A percentile compares a stretch with the other conserved stretches of the same genome.
Conservation (phyloP, 2,329 filamentous ascomycete species). For the Sordariomycetes sp. region DNA sequence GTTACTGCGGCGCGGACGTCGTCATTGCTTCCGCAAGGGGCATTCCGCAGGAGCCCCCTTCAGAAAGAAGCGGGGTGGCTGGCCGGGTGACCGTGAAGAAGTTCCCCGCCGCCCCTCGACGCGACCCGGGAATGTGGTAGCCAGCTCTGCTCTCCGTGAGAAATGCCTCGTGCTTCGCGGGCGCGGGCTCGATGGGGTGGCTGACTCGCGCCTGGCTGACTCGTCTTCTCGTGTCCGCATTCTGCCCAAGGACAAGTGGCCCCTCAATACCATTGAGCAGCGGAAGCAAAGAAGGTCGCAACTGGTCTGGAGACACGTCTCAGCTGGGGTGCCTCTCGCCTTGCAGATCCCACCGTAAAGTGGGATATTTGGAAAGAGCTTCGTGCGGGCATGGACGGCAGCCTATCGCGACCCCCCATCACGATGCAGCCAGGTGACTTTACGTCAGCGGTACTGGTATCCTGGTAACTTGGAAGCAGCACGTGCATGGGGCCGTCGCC, state of each 20-base stretch:
- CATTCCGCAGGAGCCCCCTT: not conserved
- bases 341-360: not conserved
- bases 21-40: not conserved
- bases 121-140: not conserved
- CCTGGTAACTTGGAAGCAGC: too few species aligned
- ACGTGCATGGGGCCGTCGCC: too few species aligned
- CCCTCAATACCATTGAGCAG: not conserved
- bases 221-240: not conserved
- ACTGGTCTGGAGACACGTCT: not conserved
- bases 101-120: not conserved
- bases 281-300: not conserved
- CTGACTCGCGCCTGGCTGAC: not conserved
- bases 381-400: not conserved
- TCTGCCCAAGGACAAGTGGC: not conserved
- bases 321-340: not conserved
- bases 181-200: not conserved
- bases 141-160: not conserved
- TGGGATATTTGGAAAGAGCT: not conserved
- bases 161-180: not conserved
- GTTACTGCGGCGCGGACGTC: not conserved
- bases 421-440: not conserved
- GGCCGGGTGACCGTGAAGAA: not conserved
- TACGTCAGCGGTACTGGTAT: not conserved
- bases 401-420: not conserved
- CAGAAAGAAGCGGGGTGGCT: not conserved